Conservation (phyloP, 805 yeast genomes). For the Zygoascus bituminiphila region DNA sequence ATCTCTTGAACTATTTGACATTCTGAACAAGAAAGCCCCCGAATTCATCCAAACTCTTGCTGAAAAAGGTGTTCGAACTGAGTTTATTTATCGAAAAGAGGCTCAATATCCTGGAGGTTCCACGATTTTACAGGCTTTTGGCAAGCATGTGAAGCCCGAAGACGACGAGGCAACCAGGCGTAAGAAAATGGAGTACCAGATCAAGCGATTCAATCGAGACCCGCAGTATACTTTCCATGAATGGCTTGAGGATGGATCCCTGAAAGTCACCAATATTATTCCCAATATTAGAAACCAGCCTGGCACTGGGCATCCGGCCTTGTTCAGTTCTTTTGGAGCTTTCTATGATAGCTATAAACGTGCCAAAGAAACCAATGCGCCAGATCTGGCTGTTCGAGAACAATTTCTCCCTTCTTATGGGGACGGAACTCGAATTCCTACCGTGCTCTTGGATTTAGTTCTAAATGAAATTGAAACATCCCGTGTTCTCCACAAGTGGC, state of each 20-base stretch:
- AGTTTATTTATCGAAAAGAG: background rate
- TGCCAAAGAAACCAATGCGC: background rate
- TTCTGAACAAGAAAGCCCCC: conserved; percentile 1
- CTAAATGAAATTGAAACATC: conserved; percentile 1
- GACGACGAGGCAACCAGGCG: conserved; percentile 7
- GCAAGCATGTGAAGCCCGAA: conserved; percentile 9
- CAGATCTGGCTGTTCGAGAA: background rate
- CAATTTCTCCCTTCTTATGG: conserved; percentile 4
- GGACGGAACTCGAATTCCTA: conserved; percentile 8
- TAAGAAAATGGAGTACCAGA: conserved; percentile 8
- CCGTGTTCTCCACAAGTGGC: conserved; percentile 9
- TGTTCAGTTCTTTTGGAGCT: conserved; percentile 5
- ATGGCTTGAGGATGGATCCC: conserved; percentile 8
- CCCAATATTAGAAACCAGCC: conserved; percentile 7
- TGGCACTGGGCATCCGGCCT: conserved; percentile 4
- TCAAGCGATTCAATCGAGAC: conserved; percentile 7
- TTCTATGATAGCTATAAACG: background rate
- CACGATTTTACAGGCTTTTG: conserved; percentile 8
- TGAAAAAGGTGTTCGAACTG: conserved; percentile 5
- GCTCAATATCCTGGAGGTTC: conserved; percentile 6
- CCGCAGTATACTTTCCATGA: conserved; percentile 6
- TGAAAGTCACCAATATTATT: conserved; percentile 5
- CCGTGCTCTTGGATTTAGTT: conserved; percentile 3
- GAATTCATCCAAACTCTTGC: conserved; percentile 7
- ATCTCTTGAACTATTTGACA: conserved; percentile 5